Percentiles rank a stretch among this genome's conserved stretches.
Evolutionary conservation across 805 yeast genomes (phyloP).

Genomic region (Candida suzukii): DNA sequence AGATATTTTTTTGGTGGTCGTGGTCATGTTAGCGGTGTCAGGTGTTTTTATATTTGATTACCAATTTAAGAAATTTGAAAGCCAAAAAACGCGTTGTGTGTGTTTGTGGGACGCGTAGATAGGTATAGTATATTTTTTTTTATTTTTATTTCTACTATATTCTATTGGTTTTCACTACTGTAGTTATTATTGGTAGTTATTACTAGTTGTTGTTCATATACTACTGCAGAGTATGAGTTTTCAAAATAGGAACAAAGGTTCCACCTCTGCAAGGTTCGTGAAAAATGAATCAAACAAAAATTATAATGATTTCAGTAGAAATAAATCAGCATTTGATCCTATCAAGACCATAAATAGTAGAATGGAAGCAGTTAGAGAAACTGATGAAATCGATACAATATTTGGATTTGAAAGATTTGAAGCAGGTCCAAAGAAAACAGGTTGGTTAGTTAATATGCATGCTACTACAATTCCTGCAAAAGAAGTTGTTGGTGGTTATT

Average conservation of each 20-base stretch:
- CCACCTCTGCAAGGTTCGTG: slow-evolving; percentile 20
- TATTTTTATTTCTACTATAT: too few species aligned
- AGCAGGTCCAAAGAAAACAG: slow-evolving; percentile 62
- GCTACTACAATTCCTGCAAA: slow-evolving; percentile 64
- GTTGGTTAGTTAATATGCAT: slow-evolving; percentile 96
- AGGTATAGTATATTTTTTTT: too few species aligned
- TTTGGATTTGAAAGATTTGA: slow-evolving; percentile 88
- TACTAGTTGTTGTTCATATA: too few species aligned
- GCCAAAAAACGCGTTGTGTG: too few species aligned
- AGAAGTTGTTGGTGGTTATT: slow-evolving; percentile 54
- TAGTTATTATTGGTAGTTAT: too few species aligned
- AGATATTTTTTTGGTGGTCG: too few species aligned
- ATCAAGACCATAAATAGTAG: slow-evolving; percentile 18
- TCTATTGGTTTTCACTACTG: too few species aligned
- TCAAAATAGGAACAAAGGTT: slow-evolving; percentile 8
- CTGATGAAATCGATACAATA: slow-evolving; percentile 63
- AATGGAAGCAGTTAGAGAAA: slow-evolving; percentile 47
- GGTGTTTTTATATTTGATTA: too few species aligned
- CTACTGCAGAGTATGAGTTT: background rate
- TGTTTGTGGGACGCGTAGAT: too few species aligned
- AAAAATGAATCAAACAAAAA: slow-evolving; percentile 12
- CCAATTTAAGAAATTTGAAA: too few species aligned
- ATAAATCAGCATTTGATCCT: background rate
- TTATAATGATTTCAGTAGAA: slow-evolving; percentile 13
- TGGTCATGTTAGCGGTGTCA: too few species aligned